Evolutionary conservation across 2,329 filamentous ascomycete genomes (phyloP), one percentile per base, ranked within the genome.

Genomic region (Amylocarpus encephaloides): DNA sequence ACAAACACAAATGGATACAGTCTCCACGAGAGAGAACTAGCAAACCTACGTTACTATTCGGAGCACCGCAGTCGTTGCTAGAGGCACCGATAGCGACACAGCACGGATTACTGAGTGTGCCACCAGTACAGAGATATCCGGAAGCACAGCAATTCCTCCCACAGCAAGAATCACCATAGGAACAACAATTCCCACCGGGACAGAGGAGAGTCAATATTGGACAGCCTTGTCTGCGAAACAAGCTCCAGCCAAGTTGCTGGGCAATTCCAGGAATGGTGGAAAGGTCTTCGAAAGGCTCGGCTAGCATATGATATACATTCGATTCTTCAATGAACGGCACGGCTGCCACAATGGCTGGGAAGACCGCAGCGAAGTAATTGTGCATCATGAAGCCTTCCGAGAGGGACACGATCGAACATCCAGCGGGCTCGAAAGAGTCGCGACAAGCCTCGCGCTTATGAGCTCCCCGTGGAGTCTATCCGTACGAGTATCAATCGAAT

Each of bases 101-200:
- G 15, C 44, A 46, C 15, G 34, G 44, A 36, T 26, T 39, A 29
- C 34, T 39, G 35, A 33, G 16, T 18, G 44, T 46, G 22, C 44
- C 44, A 12, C 44, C 44, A 18, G 44, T 46, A 29, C 44, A 46
- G 7, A 46, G 44, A 46, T 36, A 46, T n/a, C 44, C 44, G 30
- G 34, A 38, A 11, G 34, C 32, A 34, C 44, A 46, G 18, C 44
- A 46, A 46, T 29, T 46, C 10, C 38, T 39, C 22, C 44, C 44
- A 36, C 44, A 46, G 18, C 44, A 46, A 18, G 32, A 16, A n/a
- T 32, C 15, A 18, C 6, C 32, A 13, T 46, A 46, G 19, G 32
- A 36, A 29, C 44, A 46, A 22, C 44, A 46, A 2, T 36, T 29
- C 5, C 44, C 44, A 13, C 34, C 38, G 4, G 44, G 44, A 16